These are phyloP conservation scores for Sarocladium brachiariae DNA, from an alignment of 2,329 filamentous ascomycete genomes.

Conservation along the genomic window DNA sequence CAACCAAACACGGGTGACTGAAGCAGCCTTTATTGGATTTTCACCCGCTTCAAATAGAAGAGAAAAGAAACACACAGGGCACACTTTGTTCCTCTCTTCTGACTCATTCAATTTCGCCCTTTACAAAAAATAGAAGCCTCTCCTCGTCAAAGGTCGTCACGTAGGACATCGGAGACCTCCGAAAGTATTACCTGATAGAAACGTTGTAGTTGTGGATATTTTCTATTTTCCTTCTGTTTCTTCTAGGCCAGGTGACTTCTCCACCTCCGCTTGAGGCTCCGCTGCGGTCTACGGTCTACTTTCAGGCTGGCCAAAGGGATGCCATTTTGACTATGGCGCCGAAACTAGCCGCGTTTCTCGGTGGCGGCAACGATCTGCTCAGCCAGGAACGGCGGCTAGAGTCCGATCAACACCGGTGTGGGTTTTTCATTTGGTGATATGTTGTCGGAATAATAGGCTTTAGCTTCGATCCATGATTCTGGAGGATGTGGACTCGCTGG, in stretches of 20 bases:
- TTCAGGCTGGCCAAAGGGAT: too few relatives aligned
- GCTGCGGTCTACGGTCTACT: too few relatives aligned
- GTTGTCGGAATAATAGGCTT: too few relatives aligned
- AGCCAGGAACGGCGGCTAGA: too few relatives aligned
- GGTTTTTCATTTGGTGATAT: too few relatives aligned
- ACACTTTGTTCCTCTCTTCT: background rate
- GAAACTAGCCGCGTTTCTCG: conserved; percentile 4
- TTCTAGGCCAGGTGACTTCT: background rate
- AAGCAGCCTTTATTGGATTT: background rate
- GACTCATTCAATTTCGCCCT: background rate
- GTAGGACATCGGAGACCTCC: conserved; percentile 7
- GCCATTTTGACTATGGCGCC: background rate
- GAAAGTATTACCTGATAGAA: conserved; percentile 2
- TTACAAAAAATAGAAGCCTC: too few relatives aligned
- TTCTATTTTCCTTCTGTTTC: background rate
- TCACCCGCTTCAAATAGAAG: too few relatives aligned
- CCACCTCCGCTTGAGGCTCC: too few relatives aligned
- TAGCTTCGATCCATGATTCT: too few relatives aligned
- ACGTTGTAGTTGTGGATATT: background rate
- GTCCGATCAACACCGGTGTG: too few relatives aligned
- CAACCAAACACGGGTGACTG: background rate
- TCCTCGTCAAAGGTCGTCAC: background rate
- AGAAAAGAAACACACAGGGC: background rate
- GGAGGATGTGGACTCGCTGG: too few relatives aligned
- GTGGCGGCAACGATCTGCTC: too few relatives aligned